These are phyloP conservation scores for Phaeolepiota aurea DNA, from an alignment of 768 basidiomycete genomes.

Conservation along the genomic window DNA sequence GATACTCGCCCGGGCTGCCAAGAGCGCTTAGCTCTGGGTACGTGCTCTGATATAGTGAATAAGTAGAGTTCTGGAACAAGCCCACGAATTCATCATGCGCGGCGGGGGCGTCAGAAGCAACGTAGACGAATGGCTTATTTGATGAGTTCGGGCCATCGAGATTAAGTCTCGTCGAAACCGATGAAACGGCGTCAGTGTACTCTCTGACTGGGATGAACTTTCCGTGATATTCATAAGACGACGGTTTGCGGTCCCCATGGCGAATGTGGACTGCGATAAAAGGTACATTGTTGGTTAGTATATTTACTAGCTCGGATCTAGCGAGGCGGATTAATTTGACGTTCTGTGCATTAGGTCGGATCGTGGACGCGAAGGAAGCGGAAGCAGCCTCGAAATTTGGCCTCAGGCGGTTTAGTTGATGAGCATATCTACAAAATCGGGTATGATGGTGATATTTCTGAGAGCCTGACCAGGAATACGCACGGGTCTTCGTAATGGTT, in stretches of 20 bases:
- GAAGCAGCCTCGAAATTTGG: conserved; percentile 42
- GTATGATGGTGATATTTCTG: conserved; percentile 1
- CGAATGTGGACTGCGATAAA: conserved; percentile 60
- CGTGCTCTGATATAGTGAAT: conserved; percentile 35
- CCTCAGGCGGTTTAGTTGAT: conserved; percentile 44
- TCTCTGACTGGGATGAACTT: conserved; percentile 40
- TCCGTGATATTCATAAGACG: conserved; percentile 32
- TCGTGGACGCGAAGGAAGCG: conserved; percentile 40
- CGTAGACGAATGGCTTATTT: conserved; percentile 34
- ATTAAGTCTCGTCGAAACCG: conserved; percentile 31
- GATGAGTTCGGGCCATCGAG: conserved; percentile 8
- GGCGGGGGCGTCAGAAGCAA: conserved; percentile 53
- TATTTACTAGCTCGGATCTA: conserved; percentile 32
- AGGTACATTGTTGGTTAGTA: conserved; percentile 8
- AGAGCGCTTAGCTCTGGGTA: conserved; percentile 34
- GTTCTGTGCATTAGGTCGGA: conserved; percentile 42
- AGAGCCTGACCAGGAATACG: conserved; percentile 14
- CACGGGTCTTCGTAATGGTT: conserved; percentile 60
- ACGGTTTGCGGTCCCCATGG: conserved; percentile 46
- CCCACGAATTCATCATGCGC: conserved; percentile 32
- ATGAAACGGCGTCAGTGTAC: conserved; percentile 33
- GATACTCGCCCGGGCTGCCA: conserved; percentile 45
- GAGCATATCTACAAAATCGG: conserved; percentile 35
- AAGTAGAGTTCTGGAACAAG: conserved; percentile 29
- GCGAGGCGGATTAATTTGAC: conserved; percentile 39